Evolutionary conservation across 2,329 filamentous ascomycete genomes (phyloP), one percentile per base, ranked within the genome.

Genomic region (Talaromyces amestolkiae): DNA sequence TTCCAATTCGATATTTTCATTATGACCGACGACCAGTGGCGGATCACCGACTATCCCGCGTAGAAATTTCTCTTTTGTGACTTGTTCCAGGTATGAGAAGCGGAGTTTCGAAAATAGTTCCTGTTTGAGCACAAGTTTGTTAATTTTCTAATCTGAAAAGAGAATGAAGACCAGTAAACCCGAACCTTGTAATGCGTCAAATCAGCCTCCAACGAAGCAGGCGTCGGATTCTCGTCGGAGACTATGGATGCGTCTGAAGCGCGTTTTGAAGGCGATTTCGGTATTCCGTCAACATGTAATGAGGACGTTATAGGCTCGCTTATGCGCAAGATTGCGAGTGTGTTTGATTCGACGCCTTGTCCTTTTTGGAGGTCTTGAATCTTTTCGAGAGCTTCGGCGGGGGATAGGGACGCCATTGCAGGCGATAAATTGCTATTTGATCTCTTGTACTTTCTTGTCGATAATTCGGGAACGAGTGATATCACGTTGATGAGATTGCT

Each of bases 61-160:
- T 63, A 99, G 89, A 78, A 97, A 98, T 74, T 97, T 96, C 77
- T 99, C 95, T 80, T 98, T 99, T 53, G 94, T 98, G 68, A 98
- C 93, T 82, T 98, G 95, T 79, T 99, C 95, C 71, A 97, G 91
- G 79, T 98, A 98, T 69, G 91, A 96, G 82, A 98, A 98, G 71
- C 94, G 92, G 45, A 98, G 85, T 80, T 99, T 98, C 49, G 92
- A 90, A 79, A 98, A 99, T 22, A 98, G 86, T 79, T 97, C 93
- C 80, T 88, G 69, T 33, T 10, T 10, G 31, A 49, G 11, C 22
- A 22, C 1, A 8, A 47, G 7, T 13, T 41, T 41, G 15, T 41
- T 15, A 41, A 7, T 37, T 37, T 37, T 1, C 13, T 37, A 37
- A 11, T 11, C 35, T 13, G 1, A 3, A 11, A 37, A 37, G 10